Evolutionary conservation across 2,329 filamentous ascomycete species (phyloP), one percentile per base, ranked within the genome.

Genomic region (Microcyclospora tardicrescens): DNA sequence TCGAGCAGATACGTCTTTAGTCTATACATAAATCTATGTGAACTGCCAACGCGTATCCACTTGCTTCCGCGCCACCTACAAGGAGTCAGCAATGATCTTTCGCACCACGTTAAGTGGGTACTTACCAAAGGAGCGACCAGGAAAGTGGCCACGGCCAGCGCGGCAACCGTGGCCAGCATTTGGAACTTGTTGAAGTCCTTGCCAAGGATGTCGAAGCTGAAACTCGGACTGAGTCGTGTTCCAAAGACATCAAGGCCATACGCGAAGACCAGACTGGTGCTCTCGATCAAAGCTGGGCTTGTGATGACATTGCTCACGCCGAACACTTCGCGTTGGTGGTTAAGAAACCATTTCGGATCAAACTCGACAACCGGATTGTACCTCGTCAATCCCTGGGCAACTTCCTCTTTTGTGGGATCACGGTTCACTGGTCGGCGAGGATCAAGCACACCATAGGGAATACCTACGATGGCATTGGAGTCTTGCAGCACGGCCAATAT

Each of bases 121-220:
- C 81, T 68, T 70, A 94, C 91, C 75, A 96, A 77, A 19, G 91
- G 91, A 38, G 79, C 79, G 54, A 96, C 67, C 40, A 84, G 73
- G 47, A 79, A 60, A 12, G 94, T 89, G 34, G 85, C 86, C 30
- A 75, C 70, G 34, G 74, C 75, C 49, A 96, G 68, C 13, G 84
- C 89, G 31, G 81, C 68, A 29, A 98, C 86, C 1, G 91, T 98
- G 12, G 74, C 69, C 29, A 95, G 61, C 55, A 98, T 74, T 50
- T 86, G 82, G 40, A 86, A 57, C 68, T 93, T 95, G 58, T 89
- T 91, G 61, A 98, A 98, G 2, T 84, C 84, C 62, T 86, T 91
- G 45, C 86, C 91, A 12, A 98, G 66, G 32, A 96, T 77, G 63
- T 98, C 91, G 60, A 98, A 98, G 12, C 82, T 74, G 51, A 82